Base-by-base conservation (phyloP, 108 stramenopile species). In the Fragilariopsis cylindrus region DNA sequence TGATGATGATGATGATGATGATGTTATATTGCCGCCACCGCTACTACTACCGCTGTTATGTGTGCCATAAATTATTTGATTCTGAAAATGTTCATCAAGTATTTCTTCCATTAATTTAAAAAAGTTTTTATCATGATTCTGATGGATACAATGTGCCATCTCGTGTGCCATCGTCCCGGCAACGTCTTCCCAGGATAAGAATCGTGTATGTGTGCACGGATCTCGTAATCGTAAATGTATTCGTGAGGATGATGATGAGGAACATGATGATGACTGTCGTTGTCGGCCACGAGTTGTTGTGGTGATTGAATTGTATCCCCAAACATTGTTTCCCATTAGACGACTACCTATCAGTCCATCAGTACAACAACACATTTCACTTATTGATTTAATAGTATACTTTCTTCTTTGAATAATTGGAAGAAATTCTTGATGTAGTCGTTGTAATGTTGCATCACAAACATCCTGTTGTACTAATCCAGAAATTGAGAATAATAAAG, bases 151-250 rank as follows among this genome's bases (percentile, higher is more conserved):
- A 81, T 92, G 93, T 4, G 85, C 85, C 47, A 92, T 57, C 73
- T 95, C 93, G 69, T 95, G 93, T 7, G 88, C 87, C 89, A 95
- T 90, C 18, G 90, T 92, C 6, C 89, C 90, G 0, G 93, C 89
- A 8, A 92, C 82, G 64, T 81, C 83, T 69, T 91, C 90, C 62
- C 87, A 95, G 40, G 78, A 56, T 9, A 84, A 58, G 0, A 93
- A 50, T 4, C 71, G 84, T 3, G 39, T 42, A 50, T 82, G 73
- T 52, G 71, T 39, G 65, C 45, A 12, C 9, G 88, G 79, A 66
- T 87, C 71, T n/a, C 94, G 85, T 57, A 95, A 64, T 63, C 94
- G 74, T 30, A 95, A 79, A 77, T 92, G 89, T 69, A 95, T 95
- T n/a, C 30, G 30, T 30, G 30, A 30, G 1, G 30, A 21, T n/a